Base-by-base conservation (phyloP, 1,284 basidiomycete genomes). In the Papiliotrema terrestris region DNA sequence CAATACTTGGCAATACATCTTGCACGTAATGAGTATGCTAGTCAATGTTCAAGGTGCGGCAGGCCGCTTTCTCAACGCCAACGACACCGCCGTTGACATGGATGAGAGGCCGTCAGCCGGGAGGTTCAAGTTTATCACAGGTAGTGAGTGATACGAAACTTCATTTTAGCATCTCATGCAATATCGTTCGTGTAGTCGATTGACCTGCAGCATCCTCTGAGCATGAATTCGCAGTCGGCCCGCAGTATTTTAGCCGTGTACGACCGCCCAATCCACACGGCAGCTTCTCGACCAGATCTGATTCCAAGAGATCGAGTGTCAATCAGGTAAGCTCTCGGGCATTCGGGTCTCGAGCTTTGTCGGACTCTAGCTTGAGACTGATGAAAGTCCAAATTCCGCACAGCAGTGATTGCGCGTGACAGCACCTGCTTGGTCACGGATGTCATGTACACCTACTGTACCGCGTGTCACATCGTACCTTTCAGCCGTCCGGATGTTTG, bases 391-490 rank as follows among this genome's bases (percentile, higher is more conserved):
- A 37, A 17, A 37, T 37, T 37, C 36, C 36, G 36, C 9, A 37
- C 11, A 9, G 9, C 36, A 11, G 11, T 37, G 36, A 9, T 37
- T 37, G 36, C 36, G 9, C 36, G 36, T 17, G 36, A 37, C 36
- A 17, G 36, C 4, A 37, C 5, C 11, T 54, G 52, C 25, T 8
- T 54, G 14, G 45, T 54, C 32, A 15, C 52, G 6, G 52, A 26
- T 14, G 52, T 26, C 15, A 9, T 47, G n/a, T 54, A 26, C 8
- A 45, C 47, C 6, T 35, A 6, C 32, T 54, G 52, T 36, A 54
- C 52, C 8, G 52, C 52, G 14, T 54, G 43, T 45, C 52, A 54
- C 26, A 54, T 54, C 17, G 52, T 54, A 9, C 52, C 52, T 17
- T 48, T 36, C 20, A 48, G 52, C 36, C 44, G 52, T 14, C 45